phyloP scores from a whole-genome alignment of 352 stramenopile species.

The Globisporangium viniferum region DNA sequence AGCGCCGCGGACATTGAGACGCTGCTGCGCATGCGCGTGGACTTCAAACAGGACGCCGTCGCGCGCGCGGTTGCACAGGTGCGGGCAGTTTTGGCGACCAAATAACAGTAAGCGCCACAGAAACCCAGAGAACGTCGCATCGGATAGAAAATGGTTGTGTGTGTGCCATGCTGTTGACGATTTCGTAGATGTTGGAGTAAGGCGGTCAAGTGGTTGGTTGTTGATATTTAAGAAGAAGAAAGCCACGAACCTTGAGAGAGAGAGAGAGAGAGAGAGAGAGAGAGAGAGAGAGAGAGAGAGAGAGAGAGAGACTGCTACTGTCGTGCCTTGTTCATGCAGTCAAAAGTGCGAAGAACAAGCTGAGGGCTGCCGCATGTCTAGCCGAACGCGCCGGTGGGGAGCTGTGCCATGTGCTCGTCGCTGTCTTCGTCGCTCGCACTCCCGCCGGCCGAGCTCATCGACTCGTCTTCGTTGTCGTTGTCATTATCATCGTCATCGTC shows the following conservation, averaged over 20 bases:
- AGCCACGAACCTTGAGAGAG: not conserved
- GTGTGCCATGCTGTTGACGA: not conserved
- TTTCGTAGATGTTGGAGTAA: not conserved
- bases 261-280: not conserved
- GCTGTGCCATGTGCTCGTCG: conserved; percentile 58
- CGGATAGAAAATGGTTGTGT: not conserved
- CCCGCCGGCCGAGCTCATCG: conserved; percentile 31
- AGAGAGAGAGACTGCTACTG: not conserved
- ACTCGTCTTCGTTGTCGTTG: conserved; percentile 25
- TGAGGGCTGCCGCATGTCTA: conserved; percentile 11
- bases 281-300: not conserved
- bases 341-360: not conserved
- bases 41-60: conserved; percentile 62
- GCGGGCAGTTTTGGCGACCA: not conserved
- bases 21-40: conserved; percentile 63
- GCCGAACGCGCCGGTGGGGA: conserved; percentile 58
- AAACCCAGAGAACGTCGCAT: no score
- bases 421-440: conserved; percentile 50
- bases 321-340: not conserved
- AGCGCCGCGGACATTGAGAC: conserved; percentile 45
- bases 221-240: conserved; percentile 13
- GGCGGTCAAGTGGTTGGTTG: not conserved
- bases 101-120: not conserved
- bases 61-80: conserved; percentile 35
- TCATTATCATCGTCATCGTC: conserved; percentile 11